Evolutionary conservation across 495 filamentous ascomycete genomes (phyloP).

Genomic region (Daldinia grandis): DNA sequence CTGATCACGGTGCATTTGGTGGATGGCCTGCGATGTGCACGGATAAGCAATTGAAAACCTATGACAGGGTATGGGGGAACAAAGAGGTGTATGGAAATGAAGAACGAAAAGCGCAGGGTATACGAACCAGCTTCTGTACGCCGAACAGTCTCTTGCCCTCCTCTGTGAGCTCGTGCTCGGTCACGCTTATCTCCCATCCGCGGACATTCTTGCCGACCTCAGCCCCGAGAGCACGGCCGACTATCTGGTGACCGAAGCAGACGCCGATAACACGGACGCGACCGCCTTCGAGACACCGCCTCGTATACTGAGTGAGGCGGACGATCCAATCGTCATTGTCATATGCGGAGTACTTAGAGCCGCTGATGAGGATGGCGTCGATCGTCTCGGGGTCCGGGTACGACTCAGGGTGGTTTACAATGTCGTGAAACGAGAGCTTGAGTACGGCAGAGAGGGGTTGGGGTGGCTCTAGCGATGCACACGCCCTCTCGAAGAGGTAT

Average conservation of each 20-base stretch:
- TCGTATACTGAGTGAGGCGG: slow-evolving; percentile 74
- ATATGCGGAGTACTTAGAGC: slow-evolving; percentile 65
- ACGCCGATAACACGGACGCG: slow-evolving; percentile 76
- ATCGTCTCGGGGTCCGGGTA: slow-evolving; percentile 77
- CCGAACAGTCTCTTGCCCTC: slow-evolving; percentile 79
- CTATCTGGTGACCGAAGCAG: slow-evolving; percentile 93
- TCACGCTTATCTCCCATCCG: slow-evolving; percentile 87
- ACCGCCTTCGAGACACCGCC: slow-evolving; percentile 58
- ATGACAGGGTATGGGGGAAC: not conserved
- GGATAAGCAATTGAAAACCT: not conserved
- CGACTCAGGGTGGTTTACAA: slow-evolving; percentile 63
- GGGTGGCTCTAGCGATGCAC: slow-evolving; percentile 45
- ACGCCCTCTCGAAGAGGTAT: slow-evolving; percentile 62
- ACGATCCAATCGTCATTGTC: slow-evolving; percentile 80
- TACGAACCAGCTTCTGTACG: slow-evolving; percentile 70
- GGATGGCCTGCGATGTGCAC: slow-evolving; percentile 64
- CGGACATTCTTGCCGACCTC: slow-evolving; percentile 70
- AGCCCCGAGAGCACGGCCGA: slow-evolving; percentile 76
- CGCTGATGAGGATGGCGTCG: slow-evolving; percentile 84
- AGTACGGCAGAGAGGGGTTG: slow-evolving; percentile 53
- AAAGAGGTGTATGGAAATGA: slow-evolving; percentile 1
- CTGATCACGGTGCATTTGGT: slow-evolving; percentile 91
- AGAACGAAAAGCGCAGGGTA: slow-evolving; percentile 12
- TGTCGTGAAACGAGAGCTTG: slow-evolving; percentile 70
- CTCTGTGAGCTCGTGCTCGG: slow-evolving; percentile 71